Conservation (phyloP, 2,329 filamentous ascomycete species). For the Colletotrichum karsti region DNA sequence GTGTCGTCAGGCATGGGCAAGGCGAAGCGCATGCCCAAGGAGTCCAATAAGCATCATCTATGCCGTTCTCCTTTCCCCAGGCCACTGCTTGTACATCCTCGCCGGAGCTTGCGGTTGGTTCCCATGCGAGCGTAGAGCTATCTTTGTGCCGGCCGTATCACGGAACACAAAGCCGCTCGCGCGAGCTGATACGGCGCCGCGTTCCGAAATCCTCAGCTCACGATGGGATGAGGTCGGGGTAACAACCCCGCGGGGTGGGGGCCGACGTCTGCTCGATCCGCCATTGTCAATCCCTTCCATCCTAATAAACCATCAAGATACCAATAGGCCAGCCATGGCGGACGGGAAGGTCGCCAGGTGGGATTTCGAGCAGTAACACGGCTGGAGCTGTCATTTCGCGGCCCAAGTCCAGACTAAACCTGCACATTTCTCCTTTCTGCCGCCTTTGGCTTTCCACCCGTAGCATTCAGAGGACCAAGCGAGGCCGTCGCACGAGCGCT, state of each 20-base stretch:
- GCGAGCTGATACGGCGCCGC: conserved; percentile 15
- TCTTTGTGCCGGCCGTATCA: conserved; percentile 19
- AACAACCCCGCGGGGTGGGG: conserved; percentile 3
- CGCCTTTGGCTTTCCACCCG: background rate
- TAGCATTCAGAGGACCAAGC: background rate
- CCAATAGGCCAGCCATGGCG: background rate
- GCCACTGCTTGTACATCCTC: background rate
- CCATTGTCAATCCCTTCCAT: background rate
- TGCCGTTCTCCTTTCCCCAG: background rate
- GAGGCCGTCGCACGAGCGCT: background rate
- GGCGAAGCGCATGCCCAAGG: conserved; percentile 18
- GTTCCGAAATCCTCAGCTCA: conserved; percentile 24
- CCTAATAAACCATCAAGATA: background rate
- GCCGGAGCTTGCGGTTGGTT: conserved; percentile 14
- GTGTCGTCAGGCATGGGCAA: background rate
- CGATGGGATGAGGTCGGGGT: conserved; percentile 9
- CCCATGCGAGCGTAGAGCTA: background rate
- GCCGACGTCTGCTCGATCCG: background rate
- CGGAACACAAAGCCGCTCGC: conserved; percentile 1
- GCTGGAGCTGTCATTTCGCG: background rate
- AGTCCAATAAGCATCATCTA: conserved; percentile 16
- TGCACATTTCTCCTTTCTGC: background rate
- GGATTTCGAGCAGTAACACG: background rate
- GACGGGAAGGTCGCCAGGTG: background rate
- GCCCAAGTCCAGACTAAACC: background rate